phyloP scores from a whole-genome alignment of 495 filamentous ascomycete species.

The Trichoderma erinaceum region DNA sequence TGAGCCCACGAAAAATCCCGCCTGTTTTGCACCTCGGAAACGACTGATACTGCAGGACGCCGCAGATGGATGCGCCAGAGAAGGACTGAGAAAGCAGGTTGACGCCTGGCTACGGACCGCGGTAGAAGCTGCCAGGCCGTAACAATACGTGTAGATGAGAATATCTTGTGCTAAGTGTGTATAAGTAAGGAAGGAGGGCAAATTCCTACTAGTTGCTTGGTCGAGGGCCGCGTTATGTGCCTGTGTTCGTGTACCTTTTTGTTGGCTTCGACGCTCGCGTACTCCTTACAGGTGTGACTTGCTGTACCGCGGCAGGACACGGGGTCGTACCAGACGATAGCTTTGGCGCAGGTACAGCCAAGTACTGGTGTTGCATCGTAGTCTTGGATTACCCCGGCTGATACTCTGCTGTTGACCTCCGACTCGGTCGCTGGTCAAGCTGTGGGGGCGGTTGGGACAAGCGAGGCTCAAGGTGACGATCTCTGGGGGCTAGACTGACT shows the following conservation, averaged over 20 bases:
- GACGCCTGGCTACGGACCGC: neutral
- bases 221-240: neutral
- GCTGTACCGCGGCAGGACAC: neutral
- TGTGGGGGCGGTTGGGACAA: neutral
- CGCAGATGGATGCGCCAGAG: neutral
- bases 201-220: neutral
- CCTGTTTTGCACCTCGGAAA: neutral
- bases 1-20: too few relatives aligned
- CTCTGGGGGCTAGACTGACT: slow-evolving; percentile 10
- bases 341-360: too few relatives aligned
- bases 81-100: neutral
- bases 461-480: slow-evolving; percentile 12
- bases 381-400: neutral
- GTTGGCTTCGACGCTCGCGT: neutral
- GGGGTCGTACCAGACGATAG: neutral
- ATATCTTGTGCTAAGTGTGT: too few relatives aligned
- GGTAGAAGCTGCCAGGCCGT: too few relatives aligned
- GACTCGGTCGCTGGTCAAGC: slow-evolving; percentile 4
- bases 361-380: neutral
- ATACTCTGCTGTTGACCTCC: neutral
- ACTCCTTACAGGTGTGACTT: neutral
- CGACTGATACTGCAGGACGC: neutral
- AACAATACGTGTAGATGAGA: too few relatives aligned
- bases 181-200: neutral
- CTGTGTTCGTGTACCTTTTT: neutral